Evolutionary conservation across 768 basidiomycete species (phyloP).

Genomic region (Pisolithus tinctorius): DNA sequence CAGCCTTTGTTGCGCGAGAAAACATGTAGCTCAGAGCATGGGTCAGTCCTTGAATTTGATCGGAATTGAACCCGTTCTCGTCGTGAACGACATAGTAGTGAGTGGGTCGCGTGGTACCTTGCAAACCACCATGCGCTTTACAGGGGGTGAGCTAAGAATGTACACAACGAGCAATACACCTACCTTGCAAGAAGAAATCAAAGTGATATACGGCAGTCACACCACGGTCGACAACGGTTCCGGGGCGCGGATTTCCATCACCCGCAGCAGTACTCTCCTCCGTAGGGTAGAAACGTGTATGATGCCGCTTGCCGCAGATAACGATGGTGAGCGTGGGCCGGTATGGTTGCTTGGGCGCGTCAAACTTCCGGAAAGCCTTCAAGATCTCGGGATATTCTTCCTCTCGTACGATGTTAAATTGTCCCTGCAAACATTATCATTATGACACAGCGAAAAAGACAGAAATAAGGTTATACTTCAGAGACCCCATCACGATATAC

Average conservation of each 20-base stretch:
- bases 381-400: constrained; percentile 40
- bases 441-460: constrained; percentile 7
- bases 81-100: constrained; percentile 53
- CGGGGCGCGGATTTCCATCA: constrained; percentile 46
- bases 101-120: constrained; percentile 43
- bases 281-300: constrained; percentile 51
- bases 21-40: constrained; percentile 51
- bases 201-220: constrained; percentile 49
- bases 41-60: constrained; percentile 48
- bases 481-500: constrained; percentile 75
- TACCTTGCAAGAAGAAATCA: constrained; percentile 51
- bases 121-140: constrained; percentile 39
- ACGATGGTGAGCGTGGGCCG: constrained; percentile 44
- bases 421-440: constrained; percentile 30
- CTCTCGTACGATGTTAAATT: constrained; percentile 38
- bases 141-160: neutral
- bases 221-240: constrained; percentile 50
- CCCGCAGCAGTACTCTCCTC: constrained; percentile 34
- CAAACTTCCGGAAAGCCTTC: constrained; percentile 36
- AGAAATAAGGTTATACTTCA: constrained; percentile 39
- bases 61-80: constrained; percentile 43
- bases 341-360: constrained; percentile 31
- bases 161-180: constrained; percentile 4
- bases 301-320: constrained; percentile 53
- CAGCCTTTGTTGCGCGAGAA: constrained; percentile 49